These are phyloP conservation scores for Penicillium paneum DNA, from an alignment of 2,329 filamentous ascomycete genomes.

Conservation along the genomic window DNA sequence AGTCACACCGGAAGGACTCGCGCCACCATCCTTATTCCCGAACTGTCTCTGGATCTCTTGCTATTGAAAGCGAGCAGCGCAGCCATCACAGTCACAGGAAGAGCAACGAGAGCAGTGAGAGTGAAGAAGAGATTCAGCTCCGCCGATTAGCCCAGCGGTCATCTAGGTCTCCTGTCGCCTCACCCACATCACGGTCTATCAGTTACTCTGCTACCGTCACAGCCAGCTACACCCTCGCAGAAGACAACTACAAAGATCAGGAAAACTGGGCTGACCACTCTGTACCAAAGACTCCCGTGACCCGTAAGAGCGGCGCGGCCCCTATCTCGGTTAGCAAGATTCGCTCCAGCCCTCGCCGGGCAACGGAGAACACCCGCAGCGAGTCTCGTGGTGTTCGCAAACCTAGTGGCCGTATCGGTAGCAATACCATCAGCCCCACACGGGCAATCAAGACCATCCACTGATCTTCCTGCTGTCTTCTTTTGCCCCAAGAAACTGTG, in stretches of 20 bases:
- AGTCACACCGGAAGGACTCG: constrained; percentile 72
- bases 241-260: constrained; percentile 62
- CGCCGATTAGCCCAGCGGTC: constrained; percentile 67
- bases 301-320: constrained; percentile 52
- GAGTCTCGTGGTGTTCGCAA: constrained; percentile 46
- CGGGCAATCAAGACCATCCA: constrained; percentile 26
- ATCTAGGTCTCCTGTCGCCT: constrained; percentile 63
- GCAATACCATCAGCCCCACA: constrained; percentile 36
- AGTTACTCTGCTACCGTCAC: constrained; percentile 74
- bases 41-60: constrained; percentile 48
- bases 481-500: constrained; percentile 5
- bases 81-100: constrained; percentile 54
- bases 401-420: constrained; percentile 47
- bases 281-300: constrained; percentile 53
- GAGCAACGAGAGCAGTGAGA: constrained; percentile 60
- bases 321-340: constrained; percentile 61
- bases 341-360: constrained; percentile 52
- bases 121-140: constrained; percentile 78
- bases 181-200: constrained; percentile 64
- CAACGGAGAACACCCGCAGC: constrained; percentile 36
- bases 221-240: constrained; percentile 61
- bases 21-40: constrained; percentile 71
- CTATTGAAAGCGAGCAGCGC: constrained; percentile 42
- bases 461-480: constrained; percentile 6
- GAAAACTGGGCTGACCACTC: constrained; percentile 59